Base-by-base conservation (phyloP, 345 rosid species). In the Conringia planisiliqua region DNA sequence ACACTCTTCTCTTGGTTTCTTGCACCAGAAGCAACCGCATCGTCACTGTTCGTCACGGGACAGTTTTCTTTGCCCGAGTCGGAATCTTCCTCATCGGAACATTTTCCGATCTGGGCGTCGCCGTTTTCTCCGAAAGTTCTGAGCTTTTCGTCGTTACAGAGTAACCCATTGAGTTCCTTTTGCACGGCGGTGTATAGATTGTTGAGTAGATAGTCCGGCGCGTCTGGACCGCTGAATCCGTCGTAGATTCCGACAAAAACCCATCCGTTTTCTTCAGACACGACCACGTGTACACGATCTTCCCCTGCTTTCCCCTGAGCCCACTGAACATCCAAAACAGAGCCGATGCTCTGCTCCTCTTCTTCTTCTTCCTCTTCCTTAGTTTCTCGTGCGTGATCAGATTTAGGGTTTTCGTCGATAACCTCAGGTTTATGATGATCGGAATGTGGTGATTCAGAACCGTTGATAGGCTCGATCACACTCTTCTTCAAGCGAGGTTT, bases 241-340 rank as follows among this genome's bases (percentile, higher is more conserved):
- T 94, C 98, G 60, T 94, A 94, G 67, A 94, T 91, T 68, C 98
- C 98, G 18, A 88, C 91, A 46, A 94, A 91, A 46, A 90, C 86
- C 98, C 97, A 94, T 1, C 85, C 93, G 35, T 85, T 77, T 50
- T 90, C 95, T 64, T 91, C 98, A 1, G 98, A 94, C 10, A 94
- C 82, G 11, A 90, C 96, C 9, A 94, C 85, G 66, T 94, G 98
- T 30, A 89, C 89, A 32, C 93, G 86, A 82, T 94, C 98, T 78
- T 94, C 98, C 2, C 98, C 98, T 5, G 98, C 98, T 80, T 87
- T 94, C 38, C 97, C 98, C 39, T 91, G 97, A 14, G 97, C 98
- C 98, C 98, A 94, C 43, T 91, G 89, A 39, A 94, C 70, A 67
- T 84, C 83, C 72, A 78, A 78, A 42, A 78, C 79, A 69, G 80